Base-by-base conservation (phyloP, 768 basidiomycete species). In the Chalciporus chontae region DNA sequence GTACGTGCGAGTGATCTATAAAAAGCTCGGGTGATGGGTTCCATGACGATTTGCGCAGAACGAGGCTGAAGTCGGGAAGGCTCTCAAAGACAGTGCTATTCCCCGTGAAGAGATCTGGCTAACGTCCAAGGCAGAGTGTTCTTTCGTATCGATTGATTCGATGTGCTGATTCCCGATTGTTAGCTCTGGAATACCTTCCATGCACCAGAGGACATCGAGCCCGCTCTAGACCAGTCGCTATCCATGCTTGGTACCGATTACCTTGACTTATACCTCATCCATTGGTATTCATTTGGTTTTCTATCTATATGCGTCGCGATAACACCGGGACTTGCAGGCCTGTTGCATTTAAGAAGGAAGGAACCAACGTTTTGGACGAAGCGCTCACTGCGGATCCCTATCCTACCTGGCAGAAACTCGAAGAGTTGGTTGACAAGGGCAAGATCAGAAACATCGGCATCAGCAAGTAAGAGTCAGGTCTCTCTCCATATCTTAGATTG, bases 131-230 rank as follows among this genome's bases (percentile, higher is more conserved):
- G 75, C 71, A 24, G n/a, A 51, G 39, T 2, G 3, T 11, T 4
- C n/a, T 21, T 14, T 4, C 17, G 10, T 32, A 10, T 8, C 9
- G 4, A 18, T 21, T 27, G 18, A 8, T 34, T 2, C 0, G 5
- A 5, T 23, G 11, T 37, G 1, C 21, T 46, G 3, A 59, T 44
- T 31, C 26, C n/a, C 1, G 14, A 17, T 11, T 17, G 7, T 41
- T 52, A 84, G 78, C 76, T 92, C n/a, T 87, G 83, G 83, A 87
- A 90, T 64, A 75, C 67, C 1, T 89, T 85, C 69, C 88, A 92
- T 59, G 73, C 76, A 3, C 88, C 89, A 0, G 80, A 84, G 50
- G 83, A 87, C 57, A 76, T 90, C 23, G 87, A 88, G 60, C 57
- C 76, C 1, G 75, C 74, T 10, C 73, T 90, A 8, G 83, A 89